Percentiles rank a stretch among this genome's conserved stretches.
Conservation (phyloP, 129 eudicot species). For the Centaurea solstitialis region DNA sequence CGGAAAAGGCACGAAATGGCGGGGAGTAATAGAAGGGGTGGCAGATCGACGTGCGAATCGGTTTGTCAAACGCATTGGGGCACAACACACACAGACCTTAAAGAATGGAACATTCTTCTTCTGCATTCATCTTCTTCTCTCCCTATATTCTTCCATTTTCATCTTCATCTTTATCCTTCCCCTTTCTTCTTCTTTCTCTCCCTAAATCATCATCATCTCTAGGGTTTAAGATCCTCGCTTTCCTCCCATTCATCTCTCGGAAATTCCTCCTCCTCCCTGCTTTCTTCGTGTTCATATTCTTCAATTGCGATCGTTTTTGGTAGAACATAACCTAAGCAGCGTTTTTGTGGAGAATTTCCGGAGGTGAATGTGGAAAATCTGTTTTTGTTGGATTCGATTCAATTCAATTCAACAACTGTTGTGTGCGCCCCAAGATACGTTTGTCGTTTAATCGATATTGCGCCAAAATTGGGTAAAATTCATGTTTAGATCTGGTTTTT, state of each 20-base stretch:
- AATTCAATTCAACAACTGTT: slow-evolving; percentile 16
- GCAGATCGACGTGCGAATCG: slow-evolving; percentile 28
- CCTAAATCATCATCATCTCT: slow-evolving; percentile 1
- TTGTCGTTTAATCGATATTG: background rate
- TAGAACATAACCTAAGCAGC: too few species aligned
- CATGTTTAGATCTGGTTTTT: background rate
- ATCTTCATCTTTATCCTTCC: slow-evolving; percentile 13
- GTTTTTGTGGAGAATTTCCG: slow-evolving; percentile 23
- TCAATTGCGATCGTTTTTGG: background rate
- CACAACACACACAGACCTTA: background rate
- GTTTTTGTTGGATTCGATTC: background rate
- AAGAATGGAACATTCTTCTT: slow-evolving; percentile 6
- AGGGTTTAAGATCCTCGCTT: slow-evolving; percentile 37
- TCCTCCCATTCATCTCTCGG: slow-evolving; percentile 13
- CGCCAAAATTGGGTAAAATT: background rate
- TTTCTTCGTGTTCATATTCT: background rate
- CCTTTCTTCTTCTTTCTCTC: background rate
- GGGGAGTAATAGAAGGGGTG: slow-evolving; percentile 29
- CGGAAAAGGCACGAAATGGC: slow-evolving; percentile 16
- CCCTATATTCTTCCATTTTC: background rate
- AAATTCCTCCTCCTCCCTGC: slow-evolving; percentile 16
- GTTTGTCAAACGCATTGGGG: slow-evolving; percentile 21
- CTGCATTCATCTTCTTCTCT: slow-evolving; percentile 16
- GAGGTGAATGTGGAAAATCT: slow-evolving; percentile 35
- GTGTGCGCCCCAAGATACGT: background rate